Conservation (phyloP, 108 stramenopile genomes). For the Pseudonitzschia multistriata region DNA sequence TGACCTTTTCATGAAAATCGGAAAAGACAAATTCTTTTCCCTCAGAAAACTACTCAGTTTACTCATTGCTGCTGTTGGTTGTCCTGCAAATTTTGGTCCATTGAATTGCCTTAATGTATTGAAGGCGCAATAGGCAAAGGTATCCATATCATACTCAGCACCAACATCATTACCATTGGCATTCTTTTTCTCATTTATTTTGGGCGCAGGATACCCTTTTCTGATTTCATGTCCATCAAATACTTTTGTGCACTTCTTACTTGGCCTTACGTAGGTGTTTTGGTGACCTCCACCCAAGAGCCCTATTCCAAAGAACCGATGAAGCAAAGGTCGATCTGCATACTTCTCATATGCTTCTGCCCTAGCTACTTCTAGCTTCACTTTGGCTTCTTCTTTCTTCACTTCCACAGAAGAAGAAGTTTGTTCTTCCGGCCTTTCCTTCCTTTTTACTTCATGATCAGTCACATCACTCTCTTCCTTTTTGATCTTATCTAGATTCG, state of each 20-base stretch:
- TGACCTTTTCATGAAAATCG: slow-evolving; percentile 13
- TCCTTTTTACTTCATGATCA: too few species aligned
- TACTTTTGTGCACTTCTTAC: not conserved
- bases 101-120: not conserved
- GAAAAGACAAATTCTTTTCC: not conserved
- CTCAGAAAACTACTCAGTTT: not conserved
- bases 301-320: not conserved
- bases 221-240: not conserved
- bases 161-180: not conserved
- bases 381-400: not conserved
- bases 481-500: too few species aligned
- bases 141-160: not conserved
- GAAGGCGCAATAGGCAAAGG: not conserved
- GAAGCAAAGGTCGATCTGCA: not conserved
- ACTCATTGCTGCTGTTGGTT: slow-evolving; percentile 2
- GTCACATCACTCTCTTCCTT: too few species aligned
- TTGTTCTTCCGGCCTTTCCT: too few species aligned
- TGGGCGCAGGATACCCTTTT: not conserved
- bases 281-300: not conserved
- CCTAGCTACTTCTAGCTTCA: not conserved
- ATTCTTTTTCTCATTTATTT: not conserved
- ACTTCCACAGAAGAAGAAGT: too few species aligned
- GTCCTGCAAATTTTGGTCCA: slow-evolving; percentile 5
- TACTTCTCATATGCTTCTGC: not conserved
- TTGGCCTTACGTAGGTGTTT: not conserved